Evolutionary conservation across 768 basidiomycete species (phyloP).

Genomic region (Boletales sp.): DNA sequence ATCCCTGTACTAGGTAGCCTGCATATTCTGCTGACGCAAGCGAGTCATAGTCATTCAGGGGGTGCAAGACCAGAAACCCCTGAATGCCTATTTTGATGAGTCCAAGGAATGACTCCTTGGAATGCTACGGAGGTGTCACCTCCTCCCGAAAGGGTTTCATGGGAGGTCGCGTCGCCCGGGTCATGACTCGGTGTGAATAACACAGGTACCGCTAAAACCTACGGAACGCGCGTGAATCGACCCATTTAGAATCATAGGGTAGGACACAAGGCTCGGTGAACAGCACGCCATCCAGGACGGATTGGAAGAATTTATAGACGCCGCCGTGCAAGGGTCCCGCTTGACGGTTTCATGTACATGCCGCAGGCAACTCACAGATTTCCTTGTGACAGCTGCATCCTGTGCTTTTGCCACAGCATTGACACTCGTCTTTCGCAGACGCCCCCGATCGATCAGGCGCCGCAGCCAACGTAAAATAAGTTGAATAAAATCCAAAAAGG

Average conservation of each 20-base stretch:
- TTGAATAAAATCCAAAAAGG: slow-evolving; percentile 35
- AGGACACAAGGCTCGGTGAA: slow-evolving; percentile 50
- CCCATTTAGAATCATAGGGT: slow-evolving; percentile 35
- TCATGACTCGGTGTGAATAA: neutral
- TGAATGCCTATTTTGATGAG: slow-evolving; percentile 38
- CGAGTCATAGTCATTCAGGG: slow-evolving; percentile 41
- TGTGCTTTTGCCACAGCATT: slow-evolving; percentile 52
- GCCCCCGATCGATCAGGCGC: slow-evolving; percentile 36
- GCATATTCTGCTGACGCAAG: neutral
- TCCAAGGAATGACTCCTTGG: slow-evolving; percentile 43
- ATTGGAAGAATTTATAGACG: slow-evolving; percentile 45
- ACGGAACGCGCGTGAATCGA: slow-evolving; percentile 36
- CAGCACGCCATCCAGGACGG: slow-evolving; percentile 53
- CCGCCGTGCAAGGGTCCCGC: neutral
- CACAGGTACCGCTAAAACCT: neutral
- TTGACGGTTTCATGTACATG: neutral
- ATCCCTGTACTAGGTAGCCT: slow-evolving; percentile 13
- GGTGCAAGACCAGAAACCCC: slow-evolving; percentile 42
- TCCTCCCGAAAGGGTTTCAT: slow-evolving; percentile 52
- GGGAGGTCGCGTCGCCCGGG: slow-evolving; percentile 47
- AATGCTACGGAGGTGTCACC: slow-evolving; percentile 30
- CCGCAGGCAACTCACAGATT: slow-evolving; percentile 36
- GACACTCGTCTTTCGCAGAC: slow-evolving; percentile 50
- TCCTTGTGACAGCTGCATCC: slow-evolving; percentile 39
- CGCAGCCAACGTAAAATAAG: slow-evolving; percentile 45